phyloP scores from a whole-genome alignment of 192 early-diverging fungal genomes.

The Backusella mclennaniae region DNA sequence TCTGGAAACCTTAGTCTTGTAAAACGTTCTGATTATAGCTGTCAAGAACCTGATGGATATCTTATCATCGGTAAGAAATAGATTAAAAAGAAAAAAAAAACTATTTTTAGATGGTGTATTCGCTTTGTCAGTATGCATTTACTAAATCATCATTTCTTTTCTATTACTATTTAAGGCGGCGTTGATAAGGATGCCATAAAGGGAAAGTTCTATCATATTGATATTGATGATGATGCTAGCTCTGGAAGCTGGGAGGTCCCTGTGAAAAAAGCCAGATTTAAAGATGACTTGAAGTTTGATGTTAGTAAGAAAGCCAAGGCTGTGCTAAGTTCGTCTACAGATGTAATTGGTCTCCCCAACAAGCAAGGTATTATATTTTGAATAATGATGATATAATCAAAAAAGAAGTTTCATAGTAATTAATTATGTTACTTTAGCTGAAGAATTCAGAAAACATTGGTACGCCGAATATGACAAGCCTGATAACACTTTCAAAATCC shows the following conservation, averaged over 20 bases:
- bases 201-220: conserved; percentile 16
- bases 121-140: not conserved
- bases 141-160: not conserved
- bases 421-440: conserved; percentile 15
- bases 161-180: conserved; percentile 22
- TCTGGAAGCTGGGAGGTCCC: conserved; percentile 28
- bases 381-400: not conserved
- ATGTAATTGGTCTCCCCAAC: conserved; percentile 28
- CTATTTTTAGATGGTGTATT: not conserved
- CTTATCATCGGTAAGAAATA: conserved; percentile 29
- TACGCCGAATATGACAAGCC: conserved; percentile 20
- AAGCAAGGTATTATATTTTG: conserved; percentile 20
- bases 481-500: conserved; percentile 26
- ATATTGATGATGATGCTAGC: not conserved
- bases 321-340: conserved; percentile 27
- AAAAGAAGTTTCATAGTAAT: not conserved
- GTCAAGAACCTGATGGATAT: conserved; percentile 30
- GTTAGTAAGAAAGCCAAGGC: conserved; percentile 24
- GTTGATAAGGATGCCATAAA: conserved; percentile 28
- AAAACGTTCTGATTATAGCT: conserved; percentile 1
- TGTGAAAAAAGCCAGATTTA: conserved; percentile 20
- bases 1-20: conserved; percentile 9
- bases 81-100: not conserved
- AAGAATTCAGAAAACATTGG: conserved; percentile 27
- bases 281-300: conserved; percentile 9